Base-by-base conservation (phyloP, 1,139 yeast species). In the Pichia sp. region DNA sequence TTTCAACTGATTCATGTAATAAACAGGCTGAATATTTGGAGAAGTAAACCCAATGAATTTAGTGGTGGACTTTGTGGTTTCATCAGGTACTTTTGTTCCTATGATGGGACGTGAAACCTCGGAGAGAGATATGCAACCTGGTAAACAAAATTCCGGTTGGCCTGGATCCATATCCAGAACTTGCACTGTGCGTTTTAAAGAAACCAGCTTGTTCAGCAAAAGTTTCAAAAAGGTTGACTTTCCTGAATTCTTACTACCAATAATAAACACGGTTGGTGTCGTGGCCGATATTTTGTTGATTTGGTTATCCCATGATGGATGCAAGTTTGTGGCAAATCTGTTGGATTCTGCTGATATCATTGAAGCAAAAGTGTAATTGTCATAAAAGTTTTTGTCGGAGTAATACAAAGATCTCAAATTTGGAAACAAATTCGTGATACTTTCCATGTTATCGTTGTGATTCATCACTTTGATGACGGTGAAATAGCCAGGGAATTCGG, bases 121-220 rank as follows among this genome's bases (percentile, higher is more conserved):
- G 6, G 63, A 59, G n/a, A 81, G 58, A 0, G 85, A 72, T n/a
- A 84, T 57, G 28, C 78, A 75, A 37, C 85, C 90, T 0, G 95
- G 94, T 5, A 69, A 67, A 0, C 92, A 77, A 52, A 74, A 81
- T 58, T 86, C 95, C 0, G 95, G 79, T 59, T 88, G 97, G 0
- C 96, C 96, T 0, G 97, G 96, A 60, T 92, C 98, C 3, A 88
- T 61, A 57, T 92, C 97, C 33, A 92, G 55, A 42, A 79, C 75
- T 32, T 73, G 69, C 7, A 34, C 26, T 6, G 16, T 34, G 10
- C 11, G 8, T 3, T 34, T 9, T 8, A 8, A 3, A 4, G 52
- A 50, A 62, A 45, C 39, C 43, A 68, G 47, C 49, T 57, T 53
- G 62, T 87, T 87, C 5, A 75, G 47, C 6, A 88, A 59, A 9